Base-by-base conservation (phyloP, 1,139 yeast species). In the Sugiyamaella paludigena region DNA sequence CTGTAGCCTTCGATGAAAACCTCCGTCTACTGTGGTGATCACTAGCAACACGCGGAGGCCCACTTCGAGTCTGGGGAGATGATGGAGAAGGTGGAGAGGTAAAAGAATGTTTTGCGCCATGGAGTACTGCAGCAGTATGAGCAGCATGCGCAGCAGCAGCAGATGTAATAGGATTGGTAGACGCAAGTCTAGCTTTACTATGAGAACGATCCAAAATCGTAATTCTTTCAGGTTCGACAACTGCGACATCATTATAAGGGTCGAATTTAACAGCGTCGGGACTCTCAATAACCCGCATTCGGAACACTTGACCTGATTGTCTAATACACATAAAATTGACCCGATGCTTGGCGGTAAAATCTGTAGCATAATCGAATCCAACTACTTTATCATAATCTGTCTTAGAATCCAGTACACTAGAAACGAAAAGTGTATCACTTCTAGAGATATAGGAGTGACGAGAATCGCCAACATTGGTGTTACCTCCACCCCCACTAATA, bases 271-370 rank as follows among this genome's bases (percentile, higher is more conserved):
- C 66, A 6, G 82, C 75, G 40, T 81, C 81, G 32, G 84, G 81
- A 46, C 85, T 79, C 63, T 87, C 94, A 1, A 74, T 71, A 0
- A 83, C 86, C 0, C 84, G 79, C 92, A 87, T 87, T 52, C 87
- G 73, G 66, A 86, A 89, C 0, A 88, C 84, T 43, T 87, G 84
- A 1, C 96, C 96, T 1, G 95, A 84, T 61, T 87, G 95, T 55
- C 96, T 73, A 85, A 89, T 85, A 65, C 96, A 89, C 33, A 89
- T 82, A 55, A 87, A 76, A 35, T 79, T 77, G n/a, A 79, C 73
- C 0, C 79, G 75, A 38, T 68, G 67, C 12, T 63, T 62, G 15
- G 58, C 57, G 11, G 48, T 50, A 26, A 71, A 72, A 57, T 82
- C 83, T 1, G 87, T 83, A 4, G 84, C 80, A 63, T 88, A 89